phyloP scores from a whole-genome alignment of 306 rosid genomes.

The Vicia sativa region DNA sequence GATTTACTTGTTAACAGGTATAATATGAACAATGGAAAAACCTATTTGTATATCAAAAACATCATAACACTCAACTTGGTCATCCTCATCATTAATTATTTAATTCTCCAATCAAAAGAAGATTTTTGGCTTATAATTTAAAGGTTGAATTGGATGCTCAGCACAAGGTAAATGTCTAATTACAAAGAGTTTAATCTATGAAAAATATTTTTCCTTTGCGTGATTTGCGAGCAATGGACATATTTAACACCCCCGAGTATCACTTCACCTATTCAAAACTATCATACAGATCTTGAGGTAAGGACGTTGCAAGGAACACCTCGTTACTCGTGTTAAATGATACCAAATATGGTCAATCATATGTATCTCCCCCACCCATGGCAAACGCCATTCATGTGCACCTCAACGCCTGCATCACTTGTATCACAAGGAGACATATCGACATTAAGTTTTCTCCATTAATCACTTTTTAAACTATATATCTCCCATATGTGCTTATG shows the following conservation, averaged over 20 bases:
- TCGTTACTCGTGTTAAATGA: conserved; percentile 8
- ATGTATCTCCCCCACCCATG: neutral
- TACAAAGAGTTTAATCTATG: neutral
- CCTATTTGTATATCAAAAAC: conserved; percentile 12
- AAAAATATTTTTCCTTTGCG: neutral
- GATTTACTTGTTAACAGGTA: neutral
- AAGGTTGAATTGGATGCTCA: no score
- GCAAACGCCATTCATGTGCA: neutral
- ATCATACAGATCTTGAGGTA: neutral
- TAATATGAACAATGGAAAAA: neutral
- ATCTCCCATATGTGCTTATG: neutral
- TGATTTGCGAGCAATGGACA: conserved; percentile 5
- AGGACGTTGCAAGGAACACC: no score
- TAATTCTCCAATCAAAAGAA: neutral
- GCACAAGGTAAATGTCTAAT: neutral
- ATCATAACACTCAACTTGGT: neutral
- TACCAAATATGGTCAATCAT: neutral
- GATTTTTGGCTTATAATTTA: no score
- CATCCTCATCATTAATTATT: neutral
- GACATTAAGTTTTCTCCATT: neutral
- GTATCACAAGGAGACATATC: neutral
- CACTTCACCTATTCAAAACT: neutral
- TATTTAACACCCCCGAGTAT: neutral
- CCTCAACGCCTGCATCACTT: neutral
- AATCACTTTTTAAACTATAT: conserved; percentile 2